Percentiles rank a stretch among this genome's conserved stretches.
Evolutionary conservation across 495 filamentous ascomycete genomes (phyloP).

Genomic region (Tuber microsphaerosporum): DNA sequence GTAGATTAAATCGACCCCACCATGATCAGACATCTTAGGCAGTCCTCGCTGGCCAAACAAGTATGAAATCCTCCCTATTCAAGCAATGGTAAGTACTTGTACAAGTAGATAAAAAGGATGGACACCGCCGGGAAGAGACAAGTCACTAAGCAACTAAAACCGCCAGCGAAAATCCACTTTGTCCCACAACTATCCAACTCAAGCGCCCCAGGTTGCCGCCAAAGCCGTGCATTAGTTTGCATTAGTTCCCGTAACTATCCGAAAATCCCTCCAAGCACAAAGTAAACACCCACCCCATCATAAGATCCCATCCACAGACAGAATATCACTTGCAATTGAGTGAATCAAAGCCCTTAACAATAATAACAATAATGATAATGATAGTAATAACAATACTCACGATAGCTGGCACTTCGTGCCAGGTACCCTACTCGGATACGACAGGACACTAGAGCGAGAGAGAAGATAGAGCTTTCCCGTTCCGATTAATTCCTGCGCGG

Average conservation of each 20-base stretch:
- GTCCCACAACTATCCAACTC: not conserved
- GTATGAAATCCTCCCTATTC: not conserved
- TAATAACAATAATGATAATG: not conserved
- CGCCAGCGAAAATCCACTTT: not conserved
- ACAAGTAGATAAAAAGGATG: not conserved
- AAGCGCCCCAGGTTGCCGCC: not conserved
- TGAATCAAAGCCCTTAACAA: not conserved
- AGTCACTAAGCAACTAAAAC: not conserved
- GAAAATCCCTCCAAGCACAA: not conserved
- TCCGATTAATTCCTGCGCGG: not conserved
- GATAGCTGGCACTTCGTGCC: not conserved
- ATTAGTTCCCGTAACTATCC: not conserved
- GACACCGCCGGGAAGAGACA: not conserved
- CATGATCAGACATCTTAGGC: not conserved
- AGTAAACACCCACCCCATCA: not conserved
- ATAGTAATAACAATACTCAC: not conserved
- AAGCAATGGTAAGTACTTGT: not conserved
- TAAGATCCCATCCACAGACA: not conserved
- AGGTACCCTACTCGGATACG: not conserved
- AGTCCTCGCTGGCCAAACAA: not conserved
- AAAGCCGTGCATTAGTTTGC: not conserved
- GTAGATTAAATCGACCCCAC: not conserved
- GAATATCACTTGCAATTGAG: not conserved
- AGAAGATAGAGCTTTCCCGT: not conserved
- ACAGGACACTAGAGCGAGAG: not conserved